Evolutionary conservation across 108 stramenopile genomes (phyloP).

Genomic region (Nitzschia sp.): DNA sequence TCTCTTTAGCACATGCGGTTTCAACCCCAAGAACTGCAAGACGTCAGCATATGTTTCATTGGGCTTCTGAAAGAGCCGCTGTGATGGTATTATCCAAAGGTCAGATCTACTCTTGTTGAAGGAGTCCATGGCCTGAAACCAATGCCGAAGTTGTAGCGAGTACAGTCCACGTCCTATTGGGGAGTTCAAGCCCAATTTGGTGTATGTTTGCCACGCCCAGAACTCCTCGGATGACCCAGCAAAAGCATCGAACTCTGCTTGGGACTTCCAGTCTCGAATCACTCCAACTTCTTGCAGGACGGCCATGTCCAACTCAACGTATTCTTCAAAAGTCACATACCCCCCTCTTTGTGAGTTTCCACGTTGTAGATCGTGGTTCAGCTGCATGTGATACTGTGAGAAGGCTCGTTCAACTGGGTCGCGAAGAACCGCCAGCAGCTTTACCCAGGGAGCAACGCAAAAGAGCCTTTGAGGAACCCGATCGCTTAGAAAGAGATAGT

Average conservation of each 20-base stretch:
- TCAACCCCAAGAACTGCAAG: constrained; percentile 2
- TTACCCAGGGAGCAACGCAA: constrained; percentile 27
- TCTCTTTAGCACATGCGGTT: background rate
- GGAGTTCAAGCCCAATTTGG: constrained; percentile 60
- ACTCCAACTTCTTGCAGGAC: constrained; percentile 57
- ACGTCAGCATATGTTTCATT: constrained; percentile 8
- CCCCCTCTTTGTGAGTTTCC: constrained; percentile 41
- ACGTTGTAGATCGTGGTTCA: constrained; percentile 2
- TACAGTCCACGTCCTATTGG: constrained; percentile 80
- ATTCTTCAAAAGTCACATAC: constrained; percentile 44
- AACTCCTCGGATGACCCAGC: constrained; percentile 35
- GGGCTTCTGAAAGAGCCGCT: background rate
- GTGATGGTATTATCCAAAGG: background rate
- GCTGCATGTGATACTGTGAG: constrained; percentile 83
- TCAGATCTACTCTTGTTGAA: constrained; percentile 15
- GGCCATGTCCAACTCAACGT: constrained; percentile 58
- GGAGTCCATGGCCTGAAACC: constrained; percentile 14
- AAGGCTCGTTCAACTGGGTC: constrained; percentile 87
- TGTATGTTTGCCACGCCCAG: constrained; percentile 49
- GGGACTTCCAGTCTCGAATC: constrained; percentile 46
- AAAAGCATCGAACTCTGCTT: constrained; percentile 42
- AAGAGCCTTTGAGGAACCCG: constrained; percentile 3
- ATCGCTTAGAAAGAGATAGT: constrained; percentile 20
- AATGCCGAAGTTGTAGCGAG: constrained; percentile 56
- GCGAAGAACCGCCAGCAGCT: constrained; percentile 80